Conservation (phyloP, 78 protist genomes). For the Anaeramoeba ignava region DNA sequence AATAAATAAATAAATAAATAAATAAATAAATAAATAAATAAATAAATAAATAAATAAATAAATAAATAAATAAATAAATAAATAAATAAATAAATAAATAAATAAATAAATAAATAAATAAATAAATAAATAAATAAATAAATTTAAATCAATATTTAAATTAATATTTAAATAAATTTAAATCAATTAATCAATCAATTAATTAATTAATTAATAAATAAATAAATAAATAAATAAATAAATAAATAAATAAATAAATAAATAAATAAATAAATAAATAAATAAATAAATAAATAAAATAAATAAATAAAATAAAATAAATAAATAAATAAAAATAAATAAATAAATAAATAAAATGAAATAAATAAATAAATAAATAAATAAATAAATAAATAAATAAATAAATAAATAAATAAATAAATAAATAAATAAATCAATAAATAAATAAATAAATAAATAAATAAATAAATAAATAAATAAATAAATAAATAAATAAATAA, state of each 20-base stretch:
- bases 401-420: too few relatives aligned
- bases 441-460: too few relatives aligned
- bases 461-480: too few relatives aligned
- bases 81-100: neutral
- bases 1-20: too few relatives aligned
- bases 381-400: too few relatives aligned
- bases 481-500: too few relatives aligned
- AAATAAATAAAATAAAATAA: too few relatives aligned
- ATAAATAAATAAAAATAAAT: too few relatives aligned
- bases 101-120: neutral
- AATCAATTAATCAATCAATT: neutral
- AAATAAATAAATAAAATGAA: too few relatives aligned
- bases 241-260: neutral
- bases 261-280: neutral
- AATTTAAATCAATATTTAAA: neutral
- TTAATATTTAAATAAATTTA: neutral
- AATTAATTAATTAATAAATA: neutral
- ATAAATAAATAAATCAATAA: too few relatives aligned
- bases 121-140: neutral
- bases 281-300: neutral
- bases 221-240: neutral
- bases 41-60: neutral
- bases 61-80: constrained; percentile 3
- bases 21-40: neutral
- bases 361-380: too few relatives aligned